Evolutionary conservation across 108 stramenopile genomes (phyloP).

Genomic region (Cyclotella sp.): DNA sequence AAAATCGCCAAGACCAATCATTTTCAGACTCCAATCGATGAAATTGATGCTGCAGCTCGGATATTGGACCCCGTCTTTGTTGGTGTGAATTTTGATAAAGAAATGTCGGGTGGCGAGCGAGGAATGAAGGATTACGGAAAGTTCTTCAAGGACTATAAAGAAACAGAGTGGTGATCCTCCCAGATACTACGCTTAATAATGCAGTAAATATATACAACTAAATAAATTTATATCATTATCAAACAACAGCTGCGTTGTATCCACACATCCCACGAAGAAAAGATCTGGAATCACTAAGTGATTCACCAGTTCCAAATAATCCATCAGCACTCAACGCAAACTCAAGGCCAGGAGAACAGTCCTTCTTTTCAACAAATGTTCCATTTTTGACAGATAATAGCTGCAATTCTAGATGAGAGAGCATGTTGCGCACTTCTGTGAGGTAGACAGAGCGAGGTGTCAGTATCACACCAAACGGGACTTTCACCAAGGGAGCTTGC

Average conservation of each 20-base stretch:
- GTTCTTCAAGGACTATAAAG: slow-evolving; percentile 89
- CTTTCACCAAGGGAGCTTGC: slow-evolving; percentile 19
- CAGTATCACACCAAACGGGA: slow-evolving; percentile 13
- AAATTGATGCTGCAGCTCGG: slow-evolving; percentile 88
- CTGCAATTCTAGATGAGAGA: slow-evolving; percentile 36
- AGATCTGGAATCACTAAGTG: slow-evolving; percentile 4
- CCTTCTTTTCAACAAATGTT: slow-evolving; percentile 8
- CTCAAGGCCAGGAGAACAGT: slow-evolving; percentile 13
- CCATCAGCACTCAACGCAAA: slow-evolving; percentile 29
- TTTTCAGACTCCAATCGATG: slow-evolving; percentile 95
- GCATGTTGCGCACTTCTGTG: slow-evolving; percentile 18
- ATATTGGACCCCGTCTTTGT: slow-evolving; percentile 68
- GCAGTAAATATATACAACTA: not conserved
- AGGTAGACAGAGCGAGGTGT: slow-evolving; percentile 23
- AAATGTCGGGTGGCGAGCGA: slow-evolving; percentile 20
- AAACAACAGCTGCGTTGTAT: slow-evolving; percentile 10
- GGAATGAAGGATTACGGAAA: slow-evolving; percentile 62
- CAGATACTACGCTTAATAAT: not conserved
- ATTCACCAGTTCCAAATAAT: slow-evolving; percentile 16
- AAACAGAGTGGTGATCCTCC: slow-evolving; percentile 80
- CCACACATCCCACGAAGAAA: slow-evolving; percentile 41
- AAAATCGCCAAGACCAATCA: slow-evolving; percentile 78
- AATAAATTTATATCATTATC: not conserved
- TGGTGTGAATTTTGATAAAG: slow-evolving; percentile 55
- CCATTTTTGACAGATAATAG: slow-evolving; percentile 38